phyloP scores from a whole-genome alignment of 352 stramenopile genomes.

The Aphanomyces invadans region DNA sequence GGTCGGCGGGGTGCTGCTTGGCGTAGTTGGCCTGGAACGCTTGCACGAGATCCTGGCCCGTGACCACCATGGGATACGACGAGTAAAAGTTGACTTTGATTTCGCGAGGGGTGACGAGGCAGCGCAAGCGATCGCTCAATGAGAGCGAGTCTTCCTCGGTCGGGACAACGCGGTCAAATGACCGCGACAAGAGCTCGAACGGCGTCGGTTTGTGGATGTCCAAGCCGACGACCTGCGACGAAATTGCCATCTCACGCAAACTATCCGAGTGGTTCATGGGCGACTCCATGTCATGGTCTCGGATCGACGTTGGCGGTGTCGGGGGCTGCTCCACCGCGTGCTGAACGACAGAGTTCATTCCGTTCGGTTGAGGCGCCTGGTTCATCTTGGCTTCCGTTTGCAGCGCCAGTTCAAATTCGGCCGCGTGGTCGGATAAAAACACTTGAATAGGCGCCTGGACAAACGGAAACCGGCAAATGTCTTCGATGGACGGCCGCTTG shows the following conservation, averaged over 20 bases:
- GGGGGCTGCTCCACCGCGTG: not conserved
- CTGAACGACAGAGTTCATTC: too few species aligned
- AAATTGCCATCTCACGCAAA: constrained; percentile 19
- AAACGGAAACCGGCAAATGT: constrained; percentile 84
- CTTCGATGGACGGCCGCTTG: constrained; percentile 82
- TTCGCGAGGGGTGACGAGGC: not conserved
- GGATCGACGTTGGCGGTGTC: constrained; percentile 1
- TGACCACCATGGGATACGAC: not conserved
- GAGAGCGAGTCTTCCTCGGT: not conserved
- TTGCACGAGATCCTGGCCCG: constrained; percentile 3
- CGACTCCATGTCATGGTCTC: not conserved
- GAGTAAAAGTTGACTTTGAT: not conserved
- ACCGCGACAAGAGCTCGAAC: not conserved
- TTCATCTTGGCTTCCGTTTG: constrained; percentile 83
- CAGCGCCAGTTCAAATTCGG: constrained; percentile 77
- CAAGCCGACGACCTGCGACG: constrained; percentile 19
- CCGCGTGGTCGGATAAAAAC: constrained; percentile 78
- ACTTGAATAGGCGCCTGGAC: constrained; percentile 77
- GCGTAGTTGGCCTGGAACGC: constrained; percentile 12
- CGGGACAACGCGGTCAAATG: not conserved
- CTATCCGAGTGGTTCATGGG: constrained; percentile 11
- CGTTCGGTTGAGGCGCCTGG: constrained; percentile 41
- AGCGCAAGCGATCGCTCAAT: constrained; percentile 12
- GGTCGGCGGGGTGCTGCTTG: not conserved
- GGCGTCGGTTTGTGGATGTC: constrained; percentile 6